Percentiles rank a stretch among this genome's conserved stretches.
These are phyloP conservation scores for Pulveroboletus ravenelii DNA, from an alignment of 768 basidiomycete species.

Conservation along the genomic window DNA sequence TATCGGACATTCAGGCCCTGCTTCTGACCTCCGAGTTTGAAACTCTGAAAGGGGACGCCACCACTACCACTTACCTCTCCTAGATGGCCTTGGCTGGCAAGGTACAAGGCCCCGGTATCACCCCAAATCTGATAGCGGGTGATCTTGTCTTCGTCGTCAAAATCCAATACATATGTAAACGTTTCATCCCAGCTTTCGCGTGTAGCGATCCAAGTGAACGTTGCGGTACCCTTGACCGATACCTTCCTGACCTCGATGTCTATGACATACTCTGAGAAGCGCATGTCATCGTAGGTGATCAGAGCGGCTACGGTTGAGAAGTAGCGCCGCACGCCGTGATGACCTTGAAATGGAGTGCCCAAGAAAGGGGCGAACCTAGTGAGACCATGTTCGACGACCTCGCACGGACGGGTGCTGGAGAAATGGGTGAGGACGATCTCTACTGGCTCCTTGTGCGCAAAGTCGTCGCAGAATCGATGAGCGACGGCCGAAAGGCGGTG, in stretches of 20 bases:
- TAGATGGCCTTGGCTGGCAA: conserved; percentile 50
- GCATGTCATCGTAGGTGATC: conserved; percentile 48
- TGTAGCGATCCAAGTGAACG: conserved; percentile 53
- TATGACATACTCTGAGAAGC: conserved; percentile 52
- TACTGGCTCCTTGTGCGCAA: conserved; percentile 41
- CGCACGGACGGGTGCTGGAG: conserved; percentile 39
- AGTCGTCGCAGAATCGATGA: conserved; percentile 46
- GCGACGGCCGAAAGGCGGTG: conserved; percentile 41
- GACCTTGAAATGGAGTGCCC: conserved; percentile 46
- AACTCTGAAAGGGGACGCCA: not conserved
- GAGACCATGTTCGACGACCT: conserved; percentile 54
- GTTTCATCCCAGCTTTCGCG: conserved; percentile 56
- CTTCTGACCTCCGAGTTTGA: not conserved
- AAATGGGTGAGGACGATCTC: conserved; percentile 48
- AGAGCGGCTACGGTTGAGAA: conserved; percentile 44
- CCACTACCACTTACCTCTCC: conserved; percentile 4
- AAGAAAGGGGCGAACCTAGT: conserved; percentile 55
- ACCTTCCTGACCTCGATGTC: conserved; percentile 48
- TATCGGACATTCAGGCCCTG: not conserved
- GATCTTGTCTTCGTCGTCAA: conserved; percentile 54
- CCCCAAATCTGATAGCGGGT: conserved; percentile 63
- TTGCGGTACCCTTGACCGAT: conserved; percentile 49
- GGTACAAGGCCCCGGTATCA: conserved; percentile 60
- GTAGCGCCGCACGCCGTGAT: conserved; percentile 42
- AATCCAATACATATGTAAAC: conserved; percentile 57